These are phyloP conservation scores for Jamesozyma rosinii DNA, from an alignment of 805 yeast species.

Conservation along the genomic window DNA sequence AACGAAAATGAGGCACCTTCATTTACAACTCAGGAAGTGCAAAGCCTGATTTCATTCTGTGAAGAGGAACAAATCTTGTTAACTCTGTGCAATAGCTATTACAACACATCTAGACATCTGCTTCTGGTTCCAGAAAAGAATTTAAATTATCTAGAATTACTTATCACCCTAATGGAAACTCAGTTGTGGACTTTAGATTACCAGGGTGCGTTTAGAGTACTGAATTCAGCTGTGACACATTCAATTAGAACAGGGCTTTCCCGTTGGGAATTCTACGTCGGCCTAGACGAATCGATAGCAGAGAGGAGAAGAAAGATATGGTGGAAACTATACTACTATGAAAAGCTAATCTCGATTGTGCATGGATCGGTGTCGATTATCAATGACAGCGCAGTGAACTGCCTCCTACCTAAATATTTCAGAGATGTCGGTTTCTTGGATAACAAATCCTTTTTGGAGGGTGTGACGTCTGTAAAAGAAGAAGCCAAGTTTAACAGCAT, in stretches of 20 bases:
- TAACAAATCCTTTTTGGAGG: conserved; percentile 12
- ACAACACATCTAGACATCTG: conserved; percentile 18
- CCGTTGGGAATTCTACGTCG: conserved; percentile 31
- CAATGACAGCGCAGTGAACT: conserved; percentile 16
- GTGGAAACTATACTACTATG: conserved; percentile 27
- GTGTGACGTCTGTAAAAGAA: conserved; percentile 8
- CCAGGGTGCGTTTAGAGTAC: conserved; percentile 16
- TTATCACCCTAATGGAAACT: conserved; percentile 17
- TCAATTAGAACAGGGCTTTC: conserved; percentile 23
- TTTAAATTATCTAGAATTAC: conserved; percentile 22
- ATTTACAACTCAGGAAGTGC: conserved; percentile 4
- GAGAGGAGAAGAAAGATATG: conserved; percentile 23
- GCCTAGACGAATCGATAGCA: conserved; percentile 24
- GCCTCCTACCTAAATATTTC: conserved; percentile 21
- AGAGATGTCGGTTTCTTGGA: conserved; percentile 21
- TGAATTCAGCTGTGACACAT: conserved; percentile 17
- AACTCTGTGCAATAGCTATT: conserved; percentile 19
- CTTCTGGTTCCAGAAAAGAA: conserved; percentile 9
- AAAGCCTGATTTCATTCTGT: conserved; percentile 12
- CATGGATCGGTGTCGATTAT: conserved; percentile 18
- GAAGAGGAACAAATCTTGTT: conserved; percentile 19
- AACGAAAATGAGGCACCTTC: not conserved
- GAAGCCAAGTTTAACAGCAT: conserved; percentile 12
- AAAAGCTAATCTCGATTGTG: conserved; percentile 11
- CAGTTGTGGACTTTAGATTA: conserved; percentile 22